These are phyloP conservation scores for Elymus sibiricus DNA, from an alignment of 176 grass and related monocot species.

Conservation along the genomic window DNA sequence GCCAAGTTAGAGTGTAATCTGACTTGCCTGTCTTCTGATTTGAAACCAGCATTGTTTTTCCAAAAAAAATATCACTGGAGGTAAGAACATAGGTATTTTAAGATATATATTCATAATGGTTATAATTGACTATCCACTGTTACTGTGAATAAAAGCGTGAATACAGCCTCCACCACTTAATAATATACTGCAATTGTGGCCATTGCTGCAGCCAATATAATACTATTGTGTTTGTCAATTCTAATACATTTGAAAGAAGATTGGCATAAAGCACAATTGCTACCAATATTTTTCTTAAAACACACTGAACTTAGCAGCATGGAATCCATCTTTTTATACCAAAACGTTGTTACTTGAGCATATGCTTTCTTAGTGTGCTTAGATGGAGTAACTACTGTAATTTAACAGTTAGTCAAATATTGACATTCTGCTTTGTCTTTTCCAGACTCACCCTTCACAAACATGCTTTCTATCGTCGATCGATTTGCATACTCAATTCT, in stretches of 20 bases:
- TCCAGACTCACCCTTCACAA: constrained; percentile 95
- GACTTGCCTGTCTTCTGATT: not conserved
- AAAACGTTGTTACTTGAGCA: not conserved
- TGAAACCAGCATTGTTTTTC: not conserved
- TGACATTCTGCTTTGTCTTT: constrained; percentile 5
- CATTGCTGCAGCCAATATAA: not conserved
- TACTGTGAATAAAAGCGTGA: not conserved
- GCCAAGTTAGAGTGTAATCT: not conserved
- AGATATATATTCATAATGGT: not conserved
- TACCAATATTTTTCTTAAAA: not conserved
- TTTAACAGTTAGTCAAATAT: not conserved
- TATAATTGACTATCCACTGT: not conserved
- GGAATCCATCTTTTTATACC: not conserved
- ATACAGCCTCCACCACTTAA: not conserved
- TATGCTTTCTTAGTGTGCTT: not conserved
- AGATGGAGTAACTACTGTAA: not conserved
- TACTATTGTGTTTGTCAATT: not conserved
- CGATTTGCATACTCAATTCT: constrained; percentile 94
- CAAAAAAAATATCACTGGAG: not conserved
- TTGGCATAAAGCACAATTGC: not conserved
- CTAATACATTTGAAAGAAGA: not conserved
- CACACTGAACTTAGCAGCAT: not conserved
- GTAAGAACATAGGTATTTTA: not conserved
- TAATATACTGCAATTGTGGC: not conserved
- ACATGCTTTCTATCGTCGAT: constrained; percentile 96